Base-by-base conservation (phyloP, 1,284 basidiomycete genomes). In the Amylostereum chailletii region DNA sequence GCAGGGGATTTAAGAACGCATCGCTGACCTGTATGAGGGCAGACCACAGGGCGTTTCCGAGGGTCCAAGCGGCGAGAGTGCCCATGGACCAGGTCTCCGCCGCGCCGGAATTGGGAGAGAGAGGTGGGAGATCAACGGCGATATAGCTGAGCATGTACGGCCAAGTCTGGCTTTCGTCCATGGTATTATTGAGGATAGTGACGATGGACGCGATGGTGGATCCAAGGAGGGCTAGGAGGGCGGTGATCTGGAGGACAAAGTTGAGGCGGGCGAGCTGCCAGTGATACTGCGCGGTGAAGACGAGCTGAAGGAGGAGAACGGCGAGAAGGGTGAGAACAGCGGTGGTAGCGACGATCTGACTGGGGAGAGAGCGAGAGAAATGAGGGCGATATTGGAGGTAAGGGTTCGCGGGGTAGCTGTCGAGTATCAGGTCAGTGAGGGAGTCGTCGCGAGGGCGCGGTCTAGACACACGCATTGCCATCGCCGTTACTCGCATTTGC, bases 261-360 rank as follows among this genome's bases (percentile, higher is more conserved):
- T 99, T 99, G 60, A 89, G 77, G 8, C 85, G 86, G 1, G 93
- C 92, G 39, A 99, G 84, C 0, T 93, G 92, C 75, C 90, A 92
- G 67, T 99, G 95, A 60, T 97, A 98, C 63, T 94, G 91, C 0
- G 88, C 87, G 19, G 96, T 98, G 69, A 99, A 98, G 52, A 94
- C 66, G 53, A 99, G 83, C 59, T 98, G 94, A 53, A 95, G 81
- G 59, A 95, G 74, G 32, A 99, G 83, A n/a, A 97, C 86, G 44
- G 78, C 72, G 42, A 90, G 79, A 51, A 99, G 82, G 1, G 95
- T 91, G 54, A 96, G 69, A 27, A 93, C 84, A 59, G 97, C 81
- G 44, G 94, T 93, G 3, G 82, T 86, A 48, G 95, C 73, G 55
- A 96, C 76, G 45, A 97, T 83, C 62, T 99, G 96, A 1, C 95